Base-by-base conservation (phyloP, 371 early-diverging fungal genomes). In the Apophysomyces variabilis region DNA sequence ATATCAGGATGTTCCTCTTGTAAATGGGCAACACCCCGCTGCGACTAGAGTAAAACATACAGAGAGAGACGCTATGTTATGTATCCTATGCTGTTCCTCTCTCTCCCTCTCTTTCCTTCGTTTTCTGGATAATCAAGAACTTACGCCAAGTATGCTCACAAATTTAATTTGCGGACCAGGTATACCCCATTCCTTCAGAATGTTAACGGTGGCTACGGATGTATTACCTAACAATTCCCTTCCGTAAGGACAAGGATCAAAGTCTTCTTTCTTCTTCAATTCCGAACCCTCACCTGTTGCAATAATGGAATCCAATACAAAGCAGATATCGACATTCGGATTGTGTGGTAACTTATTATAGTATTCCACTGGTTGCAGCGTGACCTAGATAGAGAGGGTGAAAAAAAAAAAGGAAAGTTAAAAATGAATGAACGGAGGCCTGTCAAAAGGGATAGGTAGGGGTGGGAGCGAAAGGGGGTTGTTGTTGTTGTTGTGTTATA, bases 321-420 rank as follows among this genome's bases (percentile, higher is more conserved):
- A 77, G 47, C 93, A 93, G 18, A 86, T 65, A 62, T 94, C 90
- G 5, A 92, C 83, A 36, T 83, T 78, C 61, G 90, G 90, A 4
- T 71, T 68, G 32, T 74, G 66, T 6, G 96, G 96, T 36, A 95
- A 75, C 74, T 95, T 95, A 80, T 95, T 95, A 83, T 94, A 95
- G 75, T 95, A 95, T 71, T 95, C 96, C n/a, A 95, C 95, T 5
- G 96, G 95, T 64, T 90, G 88, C 50, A 92, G 77, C 3, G 94
- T 89, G 4, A 83, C 62, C 86, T 86, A 64, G 14, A 18, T 35
- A n/a, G 7, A 26, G 3, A 26, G 32, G 32, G 3, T 3, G 32
- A 2, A 26, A 26, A 26, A 26, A 26, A 26, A 26, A 26, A 26
- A 26, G 32, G 3, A 26, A 26, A 26, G 32, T 26, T 26, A 26